These are phyloP conservation scores for Ogataea henricii DNA, from an alignment of 805 yeast genomes.

Conservation along the genomic window DNA sequence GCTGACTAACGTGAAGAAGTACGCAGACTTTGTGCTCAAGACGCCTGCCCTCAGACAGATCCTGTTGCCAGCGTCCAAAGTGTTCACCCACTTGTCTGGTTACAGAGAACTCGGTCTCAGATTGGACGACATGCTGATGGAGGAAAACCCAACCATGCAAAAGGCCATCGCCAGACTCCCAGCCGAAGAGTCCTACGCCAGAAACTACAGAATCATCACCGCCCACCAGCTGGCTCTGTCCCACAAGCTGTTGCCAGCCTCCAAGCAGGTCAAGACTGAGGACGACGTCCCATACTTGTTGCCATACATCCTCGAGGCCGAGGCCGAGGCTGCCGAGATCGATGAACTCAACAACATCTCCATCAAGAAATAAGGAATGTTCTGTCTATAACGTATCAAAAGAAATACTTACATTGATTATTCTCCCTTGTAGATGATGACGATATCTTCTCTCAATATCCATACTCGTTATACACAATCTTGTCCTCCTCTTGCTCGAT, in stretches of 20 bases:
- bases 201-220: constrained; percentile 88
- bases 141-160: constrained; percentile 85
- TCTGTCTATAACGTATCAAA: constrained; percentile 5
- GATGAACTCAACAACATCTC: constrained; percentile 82
- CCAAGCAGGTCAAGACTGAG: constrained; percentile 74
- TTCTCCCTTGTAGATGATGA: no score
- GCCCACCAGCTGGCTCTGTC: constrained; percentile 87
- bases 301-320: constrained; percentile 92
- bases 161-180: constrained; percentile 89
- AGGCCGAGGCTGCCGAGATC: constrained; percentile 87
- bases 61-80: constrained; percentile 76
- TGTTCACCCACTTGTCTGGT: constrained; percentile 75
- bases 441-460: no score
- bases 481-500: constrained; percentile 49
- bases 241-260: constrained; percentile 81
- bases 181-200: constrained; percentile 78
- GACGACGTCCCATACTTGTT: constrained; percentile 82
- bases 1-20: constrained; percentile 68
- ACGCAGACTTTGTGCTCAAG: constrained; percentile 76
- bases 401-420: constrained; percentile 1
- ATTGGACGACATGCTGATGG: constrained; percentile 83
- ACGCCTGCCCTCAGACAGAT: constrained; percentile 77
- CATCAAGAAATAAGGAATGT: constrained; percentile 24
- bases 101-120: constrained; percentile 94
- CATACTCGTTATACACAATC: constrained; percentile 59